Percentiles rank a stretch among this genome's conserved stretches.
phyloP scores from a whole-genome alignment of 169 alveolate genomes.

The Plasmodium knowlesi region DNA sequence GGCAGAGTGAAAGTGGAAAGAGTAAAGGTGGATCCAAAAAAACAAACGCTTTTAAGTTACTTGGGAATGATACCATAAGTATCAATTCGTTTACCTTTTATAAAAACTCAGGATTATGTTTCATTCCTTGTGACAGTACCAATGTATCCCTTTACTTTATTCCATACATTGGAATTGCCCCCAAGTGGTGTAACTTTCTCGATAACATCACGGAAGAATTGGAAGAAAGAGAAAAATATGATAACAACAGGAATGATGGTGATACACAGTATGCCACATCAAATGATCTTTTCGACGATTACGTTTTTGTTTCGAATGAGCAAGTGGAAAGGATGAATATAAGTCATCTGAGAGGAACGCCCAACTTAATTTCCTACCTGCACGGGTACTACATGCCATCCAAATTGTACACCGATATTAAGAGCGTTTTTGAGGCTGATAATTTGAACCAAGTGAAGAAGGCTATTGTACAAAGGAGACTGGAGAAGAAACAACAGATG shows the following conservation, averaged over 20 bases:
- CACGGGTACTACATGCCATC: conserved; percentile 95
- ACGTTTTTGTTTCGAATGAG: conserved; percentile 93
- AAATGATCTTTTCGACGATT: conserved; percentile 90
- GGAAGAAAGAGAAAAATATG: conserved; percentile 87
- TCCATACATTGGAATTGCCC: conserved; percentile 96
- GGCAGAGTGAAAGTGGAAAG: conserved; percentile 34
- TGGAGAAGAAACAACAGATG: conserved; percentile 88
- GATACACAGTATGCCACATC: conserved; percentile 72
- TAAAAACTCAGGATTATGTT: conserved; percentile 93
- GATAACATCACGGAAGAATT: conserved; percentile 97
- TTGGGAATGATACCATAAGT: conserved; percentile 52
- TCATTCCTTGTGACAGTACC: conserved; percentile 93
- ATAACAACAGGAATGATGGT: conserved; percentile 81
- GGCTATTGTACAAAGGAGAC: conserved; percentile 84
- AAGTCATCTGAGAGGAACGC: conserved; percentile 94
- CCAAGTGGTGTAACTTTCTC: conserved; percentile 96
- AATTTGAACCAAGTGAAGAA: conserved; percentile 86
- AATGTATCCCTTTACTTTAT: conserved; percentile 94
- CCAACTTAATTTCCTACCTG: conserved; percentile 94
- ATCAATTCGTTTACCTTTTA: conserved; percentile 82
- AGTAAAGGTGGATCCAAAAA: neutral
- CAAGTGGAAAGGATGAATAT: conserved; percentile 95
- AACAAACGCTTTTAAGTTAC: conserved; percentile 19
- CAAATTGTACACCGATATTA: conserved; percentile 89
- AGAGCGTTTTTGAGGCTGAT: conserved; percentile 87